Evolutionary conservation across 1,284 basidiomycete genomes (phyloP), one percentile per base, ranked within the genome.

Genomic region (Lignosus rhinocerotis): DNA sequence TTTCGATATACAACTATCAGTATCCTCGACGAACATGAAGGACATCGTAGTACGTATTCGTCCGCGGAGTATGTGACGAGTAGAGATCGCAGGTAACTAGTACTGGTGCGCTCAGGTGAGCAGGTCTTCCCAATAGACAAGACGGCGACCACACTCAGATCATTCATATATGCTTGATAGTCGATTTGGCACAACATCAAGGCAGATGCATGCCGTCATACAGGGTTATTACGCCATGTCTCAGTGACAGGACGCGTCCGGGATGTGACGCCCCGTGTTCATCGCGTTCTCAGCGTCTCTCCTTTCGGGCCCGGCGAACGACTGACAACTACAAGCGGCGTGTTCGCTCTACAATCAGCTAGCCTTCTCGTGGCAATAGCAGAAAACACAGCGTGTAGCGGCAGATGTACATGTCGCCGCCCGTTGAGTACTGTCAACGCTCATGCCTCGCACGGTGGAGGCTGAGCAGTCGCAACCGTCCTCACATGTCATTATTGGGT

Each of bases 381-480:
- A n/a, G 11, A 39, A 6, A 12, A 39, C 7, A 14, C 36, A 12
- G 11, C 36, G 11, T 14, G 36, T 39, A 25, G 2, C 25, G 4
- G 2, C 25, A 2, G 25, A 25, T n/a, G 36, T 39, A 39, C 36
- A 32, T 42, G 58, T 60, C 54, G 30, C 43, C 58, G 62, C 60
- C 60, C 53, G 54, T 39, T 38, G 48, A 44, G 16, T 25, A 33
- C 54, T 56, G 61, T 65, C 64, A 61, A 39, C 59, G 66, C 63
- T 49, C 56, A 44, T 50, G 59, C 48, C 54, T 47, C 17, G 21
- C 43, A 51, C 49, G 8, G 50, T 30, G 34, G 66, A 63, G 67
- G 68, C 67, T 64, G 64, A 53, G 60, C 48, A 53, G 56, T 59
- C 48, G 52, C 60, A 49, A 61, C 63, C 50, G 60, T 64, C 63